Evolutionary conservation across 352 stramenopile genomes (phyloP).

Genomic region (Pythium insidiosum): DNA sequence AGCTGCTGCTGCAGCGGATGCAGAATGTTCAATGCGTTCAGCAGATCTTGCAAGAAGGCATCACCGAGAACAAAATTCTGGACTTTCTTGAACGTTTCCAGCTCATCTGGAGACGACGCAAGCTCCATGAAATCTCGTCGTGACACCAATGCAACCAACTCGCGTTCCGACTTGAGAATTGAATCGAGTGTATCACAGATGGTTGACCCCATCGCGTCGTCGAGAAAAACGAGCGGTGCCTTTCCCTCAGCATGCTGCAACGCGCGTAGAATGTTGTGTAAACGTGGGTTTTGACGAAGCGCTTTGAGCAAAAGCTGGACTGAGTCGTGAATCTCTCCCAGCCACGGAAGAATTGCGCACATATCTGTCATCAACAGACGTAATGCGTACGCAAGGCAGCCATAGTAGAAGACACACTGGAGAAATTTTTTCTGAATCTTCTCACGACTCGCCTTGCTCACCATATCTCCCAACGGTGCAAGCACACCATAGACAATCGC

Average conservation of each 20-base stretch:
- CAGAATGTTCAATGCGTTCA: conserved; percentile 46
- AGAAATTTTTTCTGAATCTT: conserved; percentile 48
- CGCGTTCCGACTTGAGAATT: conserved; percentile 39
- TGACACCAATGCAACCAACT: conserved; percentile 43
- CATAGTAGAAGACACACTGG: conserved; percentile 58
- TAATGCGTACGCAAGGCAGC: conserved; percentile 45
- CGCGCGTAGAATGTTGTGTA: conserved; percentile 23
- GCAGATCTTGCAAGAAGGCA: conserved; percentile 44
- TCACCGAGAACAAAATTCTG: conserved; percentile 66
- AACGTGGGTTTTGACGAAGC: conserved; percentile 32
- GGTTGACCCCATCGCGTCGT: conserved; percentile 3
- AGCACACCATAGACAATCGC: conserved; percentile 40
- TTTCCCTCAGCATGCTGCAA: conserved; percentile 16
- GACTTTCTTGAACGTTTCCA: conserved; percentile 37
- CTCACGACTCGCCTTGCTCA: conserved; percentile 34
- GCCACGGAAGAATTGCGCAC: conserved; percentile 36
- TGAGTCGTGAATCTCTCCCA: conserved; percentile 25
- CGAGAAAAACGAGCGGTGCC: conserved; percentile 7
- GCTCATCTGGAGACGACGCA: conserved; percentile 18
- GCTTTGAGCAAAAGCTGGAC: conserved; percentile 30
- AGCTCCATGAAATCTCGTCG: conserved; percentile 51
- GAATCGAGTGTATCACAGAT: conserved; percentile 34
- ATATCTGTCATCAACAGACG: conserved; percentile 43
- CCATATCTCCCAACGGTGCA: conserved; percentile 25
- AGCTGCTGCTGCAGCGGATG: conserved; percentile 50